Evolutionary conservation across 2,329 filamentous ascomycete genomes (phyloP).

Genomic region (Aspergillus neotritici): DNA sequence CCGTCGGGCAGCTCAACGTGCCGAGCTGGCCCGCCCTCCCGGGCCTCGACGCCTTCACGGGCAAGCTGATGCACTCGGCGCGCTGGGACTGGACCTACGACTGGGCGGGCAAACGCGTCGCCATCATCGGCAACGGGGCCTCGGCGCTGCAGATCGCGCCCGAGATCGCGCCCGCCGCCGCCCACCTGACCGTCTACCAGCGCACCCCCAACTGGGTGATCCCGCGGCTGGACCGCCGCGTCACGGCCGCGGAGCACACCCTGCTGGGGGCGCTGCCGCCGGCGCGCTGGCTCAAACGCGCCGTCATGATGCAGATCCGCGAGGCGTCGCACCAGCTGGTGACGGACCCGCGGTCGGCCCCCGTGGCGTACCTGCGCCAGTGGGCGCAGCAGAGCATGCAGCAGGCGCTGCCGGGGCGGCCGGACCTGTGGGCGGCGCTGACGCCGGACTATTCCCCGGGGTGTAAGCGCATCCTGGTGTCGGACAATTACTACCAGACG

Average conservation of each 20-base stretch:
- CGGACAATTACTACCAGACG: conserved; percentile 53
- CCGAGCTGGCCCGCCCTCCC: conserved; percentile 48
- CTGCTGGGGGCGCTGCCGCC: conserved; percentile 49
- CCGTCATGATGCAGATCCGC: conserved; percentile 51
- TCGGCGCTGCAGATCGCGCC: conserved; percentile 56
- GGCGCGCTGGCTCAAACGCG: conserved; percentile 47
- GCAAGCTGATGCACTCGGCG: conserved; percentile 53
- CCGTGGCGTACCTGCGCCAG: conserved; percentile 39
- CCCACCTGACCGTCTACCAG: conserved; percentile 51
- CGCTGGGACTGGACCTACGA: conserved; percentile 58
- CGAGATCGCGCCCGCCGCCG: conserved; percentile 48
- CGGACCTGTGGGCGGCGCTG: conserved; percentile 49
- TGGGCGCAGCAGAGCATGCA: conserved; percentile 39
- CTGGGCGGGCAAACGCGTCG: conserved; percentile 51
- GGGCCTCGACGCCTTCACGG: conserved; percentile 45
- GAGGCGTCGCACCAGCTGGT: conserved; percentile 46
- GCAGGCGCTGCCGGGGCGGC: conserved; percentile 43
- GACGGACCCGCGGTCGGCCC: conserved; percentile 34
- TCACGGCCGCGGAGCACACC: conserved; percentile 39
- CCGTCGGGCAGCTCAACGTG: conserved; percentile 55
- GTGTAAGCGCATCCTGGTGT: conserved; percentile 52
- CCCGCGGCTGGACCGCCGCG: conserved; percentile 46
- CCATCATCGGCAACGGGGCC: conserved; percentile 56
- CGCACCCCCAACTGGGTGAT: conserved; percentile 56
- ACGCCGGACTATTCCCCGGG: conserved; percentile 51